phyloP scores from a whole-genome alignment of 2,329 filamentous ascomycete species.

The Tolypocladium cylindrosporum region DNA sequence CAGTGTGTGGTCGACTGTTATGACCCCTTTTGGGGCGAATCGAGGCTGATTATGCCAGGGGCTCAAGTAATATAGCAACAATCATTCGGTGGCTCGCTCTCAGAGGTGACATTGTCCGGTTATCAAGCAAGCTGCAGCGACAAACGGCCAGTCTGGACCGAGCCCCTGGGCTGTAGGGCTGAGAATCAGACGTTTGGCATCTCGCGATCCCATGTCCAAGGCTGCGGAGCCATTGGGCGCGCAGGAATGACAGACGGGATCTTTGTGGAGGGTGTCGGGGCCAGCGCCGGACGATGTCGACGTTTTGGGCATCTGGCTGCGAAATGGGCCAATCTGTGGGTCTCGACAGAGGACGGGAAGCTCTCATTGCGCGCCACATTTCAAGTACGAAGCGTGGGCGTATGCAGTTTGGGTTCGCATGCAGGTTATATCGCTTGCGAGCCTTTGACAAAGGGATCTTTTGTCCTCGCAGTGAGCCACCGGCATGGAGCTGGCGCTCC shows the following conservation, averaged over 20 bases:
- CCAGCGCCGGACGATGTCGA: background rate
- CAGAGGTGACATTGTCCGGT: background rate
- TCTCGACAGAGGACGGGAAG: background rate
- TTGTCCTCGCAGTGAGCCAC: background rate
- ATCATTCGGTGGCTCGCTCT: background rate
- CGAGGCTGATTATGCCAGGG: background rate
- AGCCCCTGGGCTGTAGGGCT: slow-evolving; percentile 1
- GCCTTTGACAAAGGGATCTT: background rate
- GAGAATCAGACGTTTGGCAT: background rate
- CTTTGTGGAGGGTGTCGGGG: background rate
- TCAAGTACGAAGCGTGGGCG: background rate
- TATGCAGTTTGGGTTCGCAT: background rate
- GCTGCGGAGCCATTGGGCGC: background rate
- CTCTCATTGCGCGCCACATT: background rate
- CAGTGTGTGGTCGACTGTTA: background rate
- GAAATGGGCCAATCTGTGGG: background rate
- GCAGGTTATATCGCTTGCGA: background rate
- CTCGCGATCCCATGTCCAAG: background rate
- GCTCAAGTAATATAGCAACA: background rate
- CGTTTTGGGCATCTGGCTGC: background rate
- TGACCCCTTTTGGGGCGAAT: background rate
- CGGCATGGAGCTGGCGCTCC: background rate
- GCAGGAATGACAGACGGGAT: background rate
- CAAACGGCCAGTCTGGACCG: background rate
- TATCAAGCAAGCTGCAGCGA: background rate